Percentiles rank a stretch among this genome's conserved stretches.
These are phyloP conservation scores for Ustilago trichophora DNA, from an alignment of 1,284 basidiomycete species.

Conservation along the genomic window DNA sequence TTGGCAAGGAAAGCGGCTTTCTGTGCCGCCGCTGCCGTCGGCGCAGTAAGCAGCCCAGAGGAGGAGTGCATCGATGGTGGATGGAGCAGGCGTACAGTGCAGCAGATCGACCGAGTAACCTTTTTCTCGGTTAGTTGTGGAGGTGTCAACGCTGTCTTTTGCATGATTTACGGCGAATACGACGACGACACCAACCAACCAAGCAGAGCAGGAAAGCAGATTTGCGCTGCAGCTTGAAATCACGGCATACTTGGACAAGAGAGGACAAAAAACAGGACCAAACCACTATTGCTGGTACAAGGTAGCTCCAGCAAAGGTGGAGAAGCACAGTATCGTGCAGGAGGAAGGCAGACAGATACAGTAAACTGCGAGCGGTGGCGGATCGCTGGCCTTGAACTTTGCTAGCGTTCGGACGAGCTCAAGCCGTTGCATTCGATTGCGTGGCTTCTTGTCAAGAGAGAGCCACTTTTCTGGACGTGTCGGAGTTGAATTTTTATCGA, in stretches of 20 bases:
- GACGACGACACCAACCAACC: not conserved
- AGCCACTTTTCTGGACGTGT: constrained; percentile 25
- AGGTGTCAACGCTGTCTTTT: not conserved
- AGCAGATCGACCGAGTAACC: too few species aligned
- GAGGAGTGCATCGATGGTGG: too few species aligned
- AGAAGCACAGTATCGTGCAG: not conserved
- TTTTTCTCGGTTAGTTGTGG: not conserved
- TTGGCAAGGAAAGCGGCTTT: constrained; percentile 3
- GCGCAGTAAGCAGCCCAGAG: not conserved
- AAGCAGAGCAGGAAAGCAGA: not conserved
- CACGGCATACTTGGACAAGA: constrained; percentile 4
- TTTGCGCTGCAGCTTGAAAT: not conserved
- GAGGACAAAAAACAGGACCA: too few species aligned
- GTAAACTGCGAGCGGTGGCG: too few species aligned
- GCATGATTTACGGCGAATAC: constrained; percentile 2
- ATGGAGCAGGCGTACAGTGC: too few species aligned
- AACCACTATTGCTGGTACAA: not conserved
- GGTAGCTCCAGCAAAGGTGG: too few species aligned
- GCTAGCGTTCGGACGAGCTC: constrained; percentile 15
- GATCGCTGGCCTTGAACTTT: constrained; percentile 12
- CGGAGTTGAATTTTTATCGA: constrained; percentile 10
- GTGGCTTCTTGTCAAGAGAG: not conserved
- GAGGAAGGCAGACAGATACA: not conserved
- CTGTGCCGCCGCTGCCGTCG: constrained; percentile 20
- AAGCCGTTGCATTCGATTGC: constrained; percentile 3